Evolutionary conservation across 2,329 filamentous ascomycete genomes (phyloP).

Genomic region (Neocucurbitaria cava): DNA sequence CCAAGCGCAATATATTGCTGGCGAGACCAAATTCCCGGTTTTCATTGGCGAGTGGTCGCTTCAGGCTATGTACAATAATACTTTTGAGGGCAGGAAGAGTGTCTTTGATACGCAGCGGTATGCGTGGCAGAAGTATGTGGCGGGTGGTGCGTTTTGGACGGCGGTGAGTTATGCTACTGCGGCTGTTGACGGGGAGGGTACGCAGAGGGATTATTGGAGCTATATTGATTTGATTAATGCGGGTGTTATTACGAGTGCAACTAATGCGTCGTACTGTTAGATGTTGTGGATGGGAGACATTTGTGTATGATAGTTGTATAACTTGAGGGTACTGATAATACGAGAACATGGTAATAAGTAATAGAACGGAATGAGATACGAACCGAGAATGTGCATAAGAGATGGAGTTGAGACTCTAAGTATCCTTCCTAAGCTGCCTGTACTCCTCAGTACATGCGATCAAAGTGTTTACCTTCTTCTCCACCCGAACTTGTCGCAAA

Average conservation of each 20-base stretch:
- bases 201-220: slow-evolving; percentile 15
- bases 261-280: too few species aligned
- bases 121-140: slow-evolving; percentile 11
- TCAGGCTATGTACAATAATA: slow-evolving; percentile 14
- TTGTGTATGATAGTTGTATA: too few species aligned
- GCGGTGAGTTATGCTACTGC: background rate
- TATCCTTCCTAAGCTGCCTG: too few species aligned
- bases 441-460: too few species aligned
- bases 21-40: slow-evolving; percentile 6
- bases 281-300: too few species aligned
- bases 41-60: slow-evolving; percentile 15
- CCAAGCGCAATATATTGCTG: background rate
- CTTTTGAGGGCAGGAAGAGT: background rate
- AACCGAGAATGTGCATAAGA: too few species aligned
- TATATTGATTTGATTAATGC: slow-evolving; percentile 13
- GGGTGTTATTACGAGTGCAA: background rate
- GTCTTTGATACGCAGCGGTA: slow-evolving; percentile 8
- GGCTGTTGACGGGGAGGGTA: slow-evolving; percentile 13
- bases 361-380: too few species aligned
- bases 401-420: too few species aligned
- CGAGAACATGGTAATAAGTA: too few species aligned
- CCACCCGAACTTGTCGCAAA: too few species aligned
- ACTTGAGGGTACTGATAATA: too few species aligned
- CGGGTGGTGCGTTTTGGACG: slow-evolving; percentile 9
- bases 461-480: too few species aligned